Evolutionary conservation across 805 yeast species (phyloP).

Genomic region (Kluyveromyces nonfermentans): DNA sequence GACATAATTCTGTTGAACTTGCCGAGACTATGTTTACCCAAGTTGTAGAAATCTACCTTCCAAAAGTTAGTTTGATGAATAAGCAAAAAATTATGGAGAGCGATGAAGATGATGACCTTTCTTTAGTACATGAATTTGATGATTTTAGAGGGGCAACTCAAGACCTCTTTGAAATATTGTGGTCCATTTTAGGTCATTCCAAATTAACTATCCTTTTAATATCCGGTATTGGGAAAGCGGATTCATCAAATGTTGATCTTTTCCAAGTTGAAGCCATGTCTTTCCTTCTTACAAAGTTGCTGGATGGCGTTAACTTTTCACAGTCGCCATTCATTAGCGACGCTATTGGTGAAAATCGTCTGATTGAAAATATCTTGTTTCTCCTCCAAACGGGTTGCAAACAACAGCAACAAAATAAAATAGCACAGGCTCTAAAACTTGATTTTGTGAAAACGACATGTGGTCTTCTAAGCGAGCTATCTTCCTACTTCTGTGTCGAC

Average conservation of each 20-base stretch:
- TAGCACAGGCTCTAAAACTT: slow-evolving; percentile 15
- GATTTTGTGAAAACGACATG: slow-evolving; percentile 26
- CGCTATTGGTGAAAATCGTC: slow-evolving; percentile 15
- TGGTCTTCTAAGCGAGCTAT: slow-evolving; percentile 19
- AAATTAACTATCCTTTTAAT: slow-evolving; percentile 25
- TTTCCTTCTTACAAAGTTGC: slow-evolving; percentile 18
- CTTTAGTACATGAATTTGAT: slow-evolving; percentile 41
- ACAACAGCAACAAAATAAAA: slow-evolving; percentile 8
- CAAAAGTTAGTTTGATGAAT: slow-evolving; percentile 43
- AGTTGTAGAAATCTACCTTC: slow-evolving; percentile 58
- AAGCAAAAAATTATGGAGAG: slow-evolving; percentile 31
- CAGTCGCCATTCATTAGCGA: slow-evolving; percentile 26
- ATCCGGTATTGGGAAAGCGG: slow-evolving; percentile 17
- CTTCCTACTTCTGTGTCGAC: slow-evolving; percentile 22
- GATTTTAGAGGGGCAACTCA: slow-evolving; percentile 65
- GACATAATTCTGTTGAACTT: slow-evolving; percentile 25
- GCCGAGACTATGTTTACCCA: slow-evolving; percentile 36
- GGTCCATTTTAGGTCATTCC: slow-evolving; percentile 50
- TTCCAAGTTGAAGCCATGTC: slow-evolving; percentile 28
- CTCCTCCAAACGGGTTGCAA: slow-evolving; percentile 21
- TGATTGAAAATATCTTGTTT: slow-evolving; percentile 15
- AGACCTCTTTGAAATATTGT: slow-evolving; percentile 66
- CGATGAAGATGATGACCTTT: slow-evolving; percentile 16
- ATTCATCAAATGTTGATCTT: slow-evolving; percentile 11
- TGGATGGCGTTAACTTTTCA: slow-evolving; percentile 20